A percentile compares a stretch with the other conserved stretches of the same genome.
Evolutionary conservation across 192 early-diverging fungal species (phyloP).

Genomic region (Funneliformis geosporum): DNA sequence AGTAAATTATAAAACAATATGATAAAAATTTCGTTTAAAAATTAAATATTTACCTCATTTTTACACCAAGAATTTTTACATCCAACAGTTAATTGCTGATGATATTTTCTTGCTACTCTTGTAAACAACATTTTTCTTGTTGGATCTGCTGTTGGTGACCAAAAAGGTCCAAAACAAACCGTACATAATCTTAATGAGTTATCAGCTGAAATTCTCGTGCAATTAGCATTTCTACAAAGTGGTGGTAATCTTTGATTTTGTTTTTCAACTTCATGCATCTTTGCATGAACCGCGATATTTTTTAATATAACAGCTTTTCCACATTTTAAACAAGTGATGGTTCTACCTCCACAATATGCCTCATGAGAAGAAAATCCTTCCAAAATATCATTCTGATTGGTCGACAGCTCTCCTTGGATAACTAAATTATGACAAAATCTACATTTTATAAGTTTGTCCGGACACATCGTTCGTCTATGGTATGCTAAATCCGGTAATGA

Average conservation of each 20-base stretch:
- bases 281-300: conserved; percentile 74
- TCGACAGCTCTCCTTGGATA: conserved; percentile 59
- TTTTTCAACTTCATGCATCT: conserved; percentile 66
- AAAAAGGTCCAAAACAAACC: conserved; percentile 82
- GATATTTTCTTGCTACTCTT: conserved; percentile 68
- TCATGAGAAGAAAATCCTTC: conserved; percentile 74
- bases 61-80: conserved; percentile 70
- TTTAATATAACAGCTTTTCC: conserved; percentile 70
- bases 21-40: conserved; percentile 1
- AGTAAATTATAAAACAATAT: conserved; percentile 27
- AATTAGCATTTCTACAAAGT: conserved; percentile 76
- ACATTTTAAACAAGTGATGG: conserved; percentile 82
- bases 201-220: conserved; percentile 51
- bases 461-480: conserved; percentile 71
- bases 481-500: conserved; percentile 56
- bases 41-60: conserved; percentile 51
- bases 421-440: conserved; percentile 78
- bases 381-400: conserved; percentile 62
- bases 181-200: conserved; percentile 71
- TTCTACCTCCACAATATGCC: conserved; percentile 80
- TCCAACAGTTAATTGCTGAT: conserved; percentile 76
- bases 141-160: conserved; percentile 75
- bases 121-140: conserved; percentile 71
- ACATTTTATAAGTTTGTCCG: conserved; percentile 76
- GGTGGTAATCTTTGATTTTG: conserved; percentile 56